phyloP scores from a whole-genome alignment of 495 filamentous ascomycete species.

The Trichoderma orchidacearum region DNA sequence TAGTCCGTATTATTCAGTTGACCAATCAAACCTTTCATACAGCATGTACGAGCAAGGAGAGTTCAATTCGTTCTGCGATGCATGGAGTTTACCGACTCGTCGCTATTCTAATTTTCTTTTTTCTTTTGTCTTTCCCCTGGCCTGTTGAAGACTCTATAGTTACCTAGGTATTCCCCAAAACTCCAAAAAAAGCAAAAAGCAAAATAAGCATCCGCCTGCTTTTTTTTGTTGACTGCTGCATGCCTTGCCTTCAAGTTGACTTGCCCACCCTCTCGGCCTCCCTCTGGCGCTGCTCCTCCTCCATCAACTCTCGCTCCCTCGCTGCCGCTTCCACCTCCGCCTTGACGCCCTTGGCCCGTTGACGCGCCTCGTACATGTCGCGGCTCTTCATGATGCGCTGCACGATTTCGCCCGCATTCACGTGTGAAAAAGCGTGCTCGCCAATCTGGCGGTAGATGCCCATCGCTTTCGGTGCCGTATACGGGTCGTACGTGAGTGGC shows the following conservation, averaged over 20 bases:
- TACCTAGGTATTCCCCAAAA: not conserved
- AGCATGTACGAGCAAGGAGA: too few relatives aligned
- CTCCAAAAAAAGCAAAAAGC: not conserved
- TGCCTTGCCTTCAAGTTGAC: not conserved
- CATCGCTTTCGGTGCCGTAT: slow-evolving; percentile 60
- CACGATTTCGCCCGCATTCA: slow-evolving; percentile 90
- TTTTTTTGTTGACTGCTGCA: not conserved
- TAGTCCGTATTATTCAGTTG: too few relatives aligned
- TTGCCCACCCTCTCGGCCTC: slow-evolving; percentile 11
- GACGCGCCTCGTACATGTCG: slow-evolving; percentile 76
- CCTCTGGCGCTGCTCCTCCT: slow-evolving; percentile 32
- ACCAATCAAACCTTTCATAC: too few relatives aligned
- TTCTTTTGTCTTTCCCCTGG: not conserved
- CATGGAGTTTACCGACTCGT: not conserved
- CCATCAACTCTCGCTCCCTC: slow-evolving; percentile 36
- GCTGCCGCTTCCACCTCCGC: slow-evolving; percentile 53
- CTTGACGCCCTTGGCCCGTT: slow-evolving; percentile 79
- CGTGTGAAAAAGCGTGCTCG: slow-evolving; percentile 62
- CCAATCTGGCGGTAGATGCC: slow-evolving; percentile 64
- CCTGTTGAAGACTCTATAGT: slow-evolving; percentile 2
- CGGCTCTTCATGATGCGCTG: slow-evolving; percentile 73
- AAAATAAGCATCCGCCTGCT: not conserved
- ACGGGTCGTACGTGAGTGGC: slow-evolving; percentile 75
- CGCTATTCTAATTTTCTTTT: not conserved
- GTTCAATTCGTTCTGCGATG: too few relatives aligned